Evolutionary conservation across 2,329 filamentous ascomycete genomes (phyloP).

Genomic region (Decorospora gaudefroyi): DNA sequence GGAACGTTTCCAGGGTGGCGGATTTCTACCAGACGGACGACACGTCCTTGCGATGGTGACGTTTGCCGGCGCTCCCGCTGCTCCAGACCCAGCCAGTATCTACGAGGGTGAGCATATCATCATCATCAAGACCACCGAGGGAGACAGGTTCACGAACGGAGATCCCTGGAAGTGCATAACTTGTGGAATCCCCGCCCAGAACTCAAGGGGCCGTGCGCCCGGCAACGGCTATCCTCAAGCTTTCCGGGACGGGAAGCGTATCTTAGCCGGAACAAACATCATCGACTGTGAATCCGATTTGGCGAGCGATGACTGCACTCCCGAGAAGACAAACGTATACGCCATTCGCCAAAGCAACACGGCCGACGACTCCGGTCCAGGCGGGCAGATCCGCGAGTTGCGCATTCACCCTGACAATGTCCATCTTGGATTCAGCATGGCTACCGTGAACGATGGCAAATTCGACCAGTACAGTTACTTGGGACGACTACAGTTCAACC

Average conservation of each 20-base stretch:
- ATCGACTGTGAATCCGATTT: constrained; percentile 48
- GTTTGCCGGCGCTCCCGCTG: constrained; percentile 51
- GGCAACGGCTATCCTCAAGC: constrained; percentile 51
- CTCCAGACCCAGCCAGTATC: constrained; percentile 50
- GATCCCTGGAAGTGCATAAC: constrained; percentile 56
- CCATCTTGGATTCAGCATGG: constrained; percentile 53
- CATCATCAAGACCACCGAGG: constrained; percentile 48
- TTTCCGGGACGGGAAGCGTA: constrained; percentile 48
- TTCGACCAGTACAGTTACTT: constrained; percentile 46
- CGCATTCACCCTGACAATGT: constrained; percentile 54
- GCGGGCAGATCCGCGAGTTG: constrained; percentile 50
- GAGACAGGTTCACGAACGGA: constrained; percentile 49
- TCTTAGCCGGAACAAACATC: constrained; percentile 38
- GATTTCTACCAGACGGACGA: constrained; percentile 52
- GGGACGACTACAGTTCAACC: constrained; percentile 51
- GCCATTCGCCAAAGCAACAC: constrained; percentile 49
- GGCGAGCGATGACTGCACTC: constrained; percentile 46
- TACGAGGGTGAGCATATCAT: constrained; percentile 50
- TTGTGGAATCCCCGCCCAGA: constrained; percentile 49
- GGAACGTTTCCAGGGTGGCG: constrained; percentile 32
- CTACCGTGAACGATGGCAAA: constrained; percentile 27
- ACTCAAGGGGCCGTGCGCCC: constrained; percentile 29
- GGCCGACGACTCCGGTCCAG: constrained; percentile 39
- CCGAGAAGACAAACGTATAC: constrained; percentile 48
- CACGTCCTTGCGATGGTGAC: constrained; percentile 50